These are phyloP conservation scores for Claviceps maximensis DNA, from an alignment of 2,329 filamentous ascomycete species.

Conservation along the genomic window DNA sequence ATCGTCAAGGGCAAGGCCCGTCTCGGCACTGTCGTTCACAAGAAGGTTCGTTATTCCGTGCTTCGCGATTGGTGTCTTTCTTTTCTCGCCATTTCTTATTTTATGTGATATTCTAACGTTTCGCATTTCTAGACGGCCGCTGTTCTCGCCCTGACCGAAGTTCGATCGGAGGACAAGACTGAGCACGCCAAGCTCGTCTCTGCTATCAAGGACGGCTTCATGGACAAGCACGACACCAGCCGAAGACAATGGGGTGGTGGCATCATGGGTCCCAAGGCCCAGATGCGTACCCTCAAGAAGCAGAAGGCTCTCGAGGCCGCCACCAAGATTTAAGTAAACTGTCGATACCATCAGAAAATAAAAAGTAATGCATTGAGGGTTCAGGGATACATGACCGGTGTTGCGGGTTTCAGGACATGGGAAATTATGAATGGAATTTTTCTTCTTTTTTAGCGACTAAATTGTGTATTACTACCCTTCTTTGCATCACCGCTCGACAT, in stretches of 20 bases:
- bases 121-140: conserved; percentile 62
- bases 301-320: conserved; percentile 86
- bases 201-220: conserved; percentile 95
- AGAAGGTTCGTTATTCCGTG: conserved; percentile 60
- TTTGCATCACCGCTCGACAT: conserved; percentile 2
- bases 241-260: conserved; percentile 97
- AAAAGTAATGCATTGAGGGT: conserved; percentile 23
- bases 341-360: conserved; percentile 20
- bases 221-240: conserved; percentile 85
- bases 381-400: conserved; percentile 23
- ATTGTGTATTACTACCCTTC: conserved; percentile 9
- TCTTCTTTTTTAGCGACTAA: conserved; percentile 19
- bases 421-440: conserved; percentile 27
- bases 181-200: conserved; percentile 95
- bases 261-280: conserved; percentile 96
- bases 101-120: background rate
- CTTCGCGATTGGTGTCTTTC: no score
- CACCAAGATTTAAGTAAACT: conserved; percentile 77
- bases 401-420: conserved; percentile 29
- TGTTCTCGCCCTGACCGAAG: conserved; percentile 89
- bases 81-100: background rate
- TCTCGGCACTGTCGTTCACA: conserved; percentile 97
- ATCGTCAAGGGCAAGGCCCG: conserved; percentile 99
- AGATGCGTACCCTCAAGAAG: conserved; percentile 66
- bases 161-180: conserved; percentile 94